Evolutionary conservation across 441 rosid species (phyloP), one percentile per base, ranked within the genome.

Genomic region (Gossypium trilobum): DNA sequence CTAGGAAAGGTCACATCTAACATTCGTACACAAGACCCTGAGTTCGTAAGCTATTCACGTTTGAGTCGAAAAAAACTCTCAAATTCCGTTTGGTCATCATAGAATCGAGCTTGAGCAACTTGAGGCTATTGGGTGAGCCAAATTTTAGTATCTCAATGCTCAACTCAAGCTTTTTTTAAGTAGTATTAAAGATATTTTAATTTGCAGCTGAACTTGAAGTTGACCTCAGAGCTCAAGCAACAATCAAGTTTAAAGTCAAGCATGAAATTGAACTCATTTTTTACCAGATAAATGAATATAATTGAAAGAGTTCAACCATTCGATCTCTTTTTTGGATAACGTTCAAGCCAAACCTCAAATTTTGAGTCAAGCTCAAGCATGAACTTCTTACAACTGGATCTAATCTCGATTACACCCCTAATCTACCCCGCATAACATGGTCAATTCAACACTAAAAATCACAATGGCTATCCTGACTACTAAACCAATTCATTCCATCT

Each of bases 381-480:
- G 22, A 52, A 16, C 57, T 2, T 33, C 42, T 16, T 52, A 16
- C 57, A 52, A 52, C 23, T 52, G 17, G 10, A 16, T 52, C 57
- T 52, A 52, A 52, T 19, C 57, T 16, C 3, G 23, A 17, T 52
- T 52, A 52, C 23, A 16, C 22, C 57, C 23, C 7, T 22, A 22
- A 20, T 56, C 31, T 68, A 27, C 16, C 59, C 52, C 58, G 2
- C 46, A 14, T 9, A 68, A 8, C 42, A 27, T 14, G 44, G 59
- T 51, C 58, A 51, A 68, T 68, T 50, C 57, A 46, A 66, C 33
- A 66, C 29, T 23, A 9, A 68, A 25, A 54, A 68, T 4, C 44
- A 68, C 14, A 16, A 27, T 1, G 4, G 46, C 19, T 44, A 65
- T 22, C 8, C 56, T 23, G 39, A 23, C 39, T 6, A 46, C 54